These are phyloP conservation scores for Penicillium psychrosexuale DNA, from an alignment of 2,329 filamentous ascomycete genomes.

Conservation along the genomic window DNA sequence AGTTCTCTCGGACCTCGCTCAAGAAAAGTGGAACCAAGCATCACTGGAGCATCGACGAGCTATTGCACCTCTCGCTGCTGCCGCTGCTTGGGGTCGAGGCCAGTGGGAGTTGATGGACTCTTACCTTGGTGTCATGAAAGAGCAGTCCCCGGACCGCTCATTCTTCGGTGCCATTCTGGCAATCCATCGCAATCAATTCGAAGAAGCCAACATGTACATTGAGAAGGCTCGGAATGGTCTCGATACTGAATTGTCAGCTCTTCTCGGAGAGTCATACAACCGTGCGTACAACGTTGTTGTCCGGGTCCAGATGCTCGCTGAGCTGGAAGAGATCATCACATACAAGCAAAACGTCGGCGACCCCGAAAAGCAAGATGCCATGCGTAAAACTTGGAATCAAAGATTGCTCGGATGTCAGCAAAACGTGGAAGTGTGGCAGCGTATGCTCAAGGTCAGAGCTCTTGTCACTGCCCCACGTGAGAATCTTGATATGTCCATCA, in stretches of 20 bases:
- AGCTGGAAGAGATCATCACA: constrained; percentile 94
- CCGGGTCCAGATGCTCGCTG: constrained; percentile 96
- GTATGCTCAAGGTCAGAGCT: constrained; percentile 91
- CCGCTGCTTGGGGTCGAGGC: constrained; percentile 90
- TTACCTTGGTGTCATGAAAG: constrained; percentile 92
- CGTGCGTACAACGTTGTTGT: constrained; percentile 97
- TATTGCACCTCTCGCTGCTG: constrained; percentile 90
- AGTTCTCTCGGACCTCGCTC: constrained; percentile 78
- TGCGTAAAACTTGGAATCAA: constrained; percentile 94
- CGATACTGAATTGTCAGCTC: constrained; percentile 89
- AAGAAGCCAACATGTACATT: constrained; percentile 83
- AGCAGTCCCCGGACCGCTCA: constrained; percentile 85
- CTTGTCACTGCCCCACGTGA: constrained; percentile 88
- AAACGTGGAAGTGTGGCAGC: constrained; percentile 97
- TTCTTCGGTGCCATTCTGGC: constrained; percentile 97
- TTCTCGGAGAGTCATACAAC: constrained; percentile 98
- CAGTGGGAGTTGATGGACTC: constrained; percentile 99
- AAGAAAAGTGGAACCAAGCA: constrained; percentile 91
- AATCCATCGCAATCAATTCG: constrained; percentile 92
- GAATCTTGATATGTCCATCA: constrained; percentile 99
- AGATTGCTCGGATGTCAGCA: constrained; percentile 91
- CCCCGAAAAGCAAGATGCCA: constrained; percentile 79
- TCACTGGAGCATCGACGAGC: constrained; percentile 80
- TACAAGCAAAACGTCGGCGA: constrained; percentile 88
- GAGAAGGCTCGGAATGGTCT: constrained; percentile 88